Evolutionary conservation across 148 eudicot species (phyloP), one percentile per base, ranked within the genome.

Genomic region (Agrostemma githago): DNA sequence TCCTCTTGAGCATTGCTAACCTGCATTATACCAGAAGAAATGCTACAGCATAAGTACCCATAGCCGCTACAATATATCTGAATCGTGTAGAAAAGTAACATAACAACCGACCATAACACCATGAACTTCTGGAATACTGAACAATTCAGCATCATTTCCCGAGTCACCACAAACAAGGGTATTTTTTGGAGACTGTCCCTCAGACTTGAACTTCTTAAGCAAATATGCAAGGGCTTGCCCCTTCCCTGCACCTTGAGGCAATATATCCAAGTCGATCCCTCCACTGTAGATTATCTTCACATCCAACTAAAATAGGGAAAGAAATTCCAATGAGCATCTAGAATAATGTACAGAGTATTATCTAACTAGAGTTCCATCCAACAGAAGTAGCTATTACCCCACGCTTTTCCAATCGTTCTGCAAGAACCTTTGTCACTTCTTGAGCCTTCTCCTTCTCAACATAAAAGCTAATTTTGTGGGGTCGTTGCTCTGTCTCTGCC

Each of bases 221-320:
- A 88, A 75, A 85, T 89, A 89, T 63, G 92, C 90, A 80, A 86
- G 84, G 65, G 92, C 92, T 82, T 89, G 92, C 42, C 92, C 92
- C 85, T 89, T 89, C 37, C 92, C 92, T 71, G 90, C 92, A 51
- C 92, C 90, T 87, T 86, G 89, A 44, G 92, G 87, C 84, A 89
- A 82, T 85, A 88, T 82, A 72, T 88, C 92, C 77, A 88, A 77
- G 70, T 88, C 92, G 62, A 88, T 82, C 54, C 92, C 92, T 80
- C 92, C 92, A 80, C 92, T 88, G 78, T 88, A 89, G 57, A 89
- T 86, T 63, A 89, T 87, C 78, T 89, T 89, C 21, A 81, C 88
- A 82, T 86, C 90, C 86, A 89, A 78, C 90, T 89, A 88, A 65
- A 70, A 68, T 16, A 57, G 53, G 21, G 63, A 66, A 59, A 44